Evolutionary conservation across 2,329 filamentous ascomycete genomes (phyloP).

Genomic region (Exophiala xenobiotica): DNA sequence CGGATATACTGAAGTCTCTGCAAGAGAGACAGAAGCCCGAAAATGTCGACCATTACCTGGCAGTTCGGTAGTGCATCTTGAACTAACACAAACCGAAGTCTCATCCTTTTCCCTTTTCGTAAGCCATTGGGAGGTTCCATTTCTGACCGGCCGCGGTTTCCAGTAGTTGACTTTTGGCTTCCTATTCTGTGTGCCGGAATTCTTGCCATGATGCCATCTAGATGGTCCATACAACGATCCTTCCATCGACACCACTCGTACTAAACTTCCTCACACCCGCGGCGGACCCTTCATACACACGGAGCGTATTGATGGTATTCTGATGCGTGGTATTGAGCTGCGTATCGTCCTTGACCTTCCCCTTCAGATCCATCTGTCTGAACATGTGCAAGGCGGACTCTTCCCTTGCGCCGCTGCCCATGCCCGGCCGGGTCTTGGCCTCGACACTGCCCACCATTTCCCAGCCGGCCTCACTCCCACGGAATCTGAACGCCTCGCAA

Average conservation of each 20-base stretch:
- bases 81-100: no score
- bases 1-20: no score
- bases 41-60: no score
- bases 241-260: constrained; percentile 80
- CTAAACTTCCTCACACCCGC: constrained; percentile 75
- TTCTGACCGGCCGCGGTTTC: no score
- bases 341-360: constrained; percentile 86
- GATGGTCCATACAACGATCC: constrained; percentile 74
- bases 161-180: background rate
- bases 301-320: constrained; percentile 87
- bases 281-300: constrained; percentile 68
- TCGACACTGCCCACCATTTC: constrained; percentile 79
- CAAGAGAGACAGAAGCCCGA: no score
- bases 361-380: constrained; percentile 96
- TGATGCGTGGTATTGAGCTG: constrained; percentile 94
- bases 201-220: constrained; percentile 41
- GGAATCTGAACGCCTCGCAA: constrained; percentile 85
- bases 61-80: no score
- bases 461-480: constrained; percentile 78
- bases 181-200: background rate
- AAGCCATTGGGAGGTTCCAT: no score
- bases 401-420: constrained; percentile 65
- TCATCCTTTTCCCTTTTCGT: no score
- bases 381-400: constrained; percentile 98
- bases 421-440: constrained; percentile 63